These are phyloP conservation scores for Scleromitrula shiraiana DNA, from an alignment of 2,329 filamentous ascomycete species.

Conservation along the genomic window DNA sequence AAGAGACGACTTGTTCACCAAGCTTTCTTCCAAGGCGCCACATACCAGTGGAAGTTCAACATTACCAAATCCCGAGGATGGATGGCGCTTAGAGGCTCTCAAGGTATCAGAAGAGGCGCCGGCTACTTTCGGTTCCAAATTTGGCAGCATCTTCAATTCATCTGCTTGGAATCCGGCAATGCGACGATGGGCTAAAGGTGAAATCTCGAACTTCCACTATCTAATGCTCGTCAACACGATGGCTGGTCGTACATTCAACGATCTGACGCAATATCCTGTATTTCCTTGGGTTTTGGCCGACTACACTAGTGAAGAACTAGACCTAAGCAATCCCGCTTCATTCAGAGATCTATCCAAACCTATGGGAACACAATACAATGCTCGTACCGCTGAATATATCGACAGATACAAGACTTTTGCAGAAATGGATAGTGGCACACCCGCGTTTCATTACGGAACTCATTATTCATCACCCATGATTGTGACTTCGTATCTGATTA, in stretches of 20 bases:
- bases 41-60: constrained; percentile 65
- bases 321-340: constrained; percentile 72
- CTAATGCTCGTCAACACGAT: constrained; percentile 98
- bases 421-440: constrained; percentile 71
- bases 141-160: constrained; percentile 85
- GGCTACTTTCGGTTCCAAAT: constrained; percentile 70
- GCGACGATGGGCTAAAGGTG: constrained; percentile 82
- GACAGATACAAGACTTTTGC: constrained; percentile 81
- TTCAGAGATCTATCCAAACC: constrained; percentile 92
- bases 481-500: constrained; percentile 90
- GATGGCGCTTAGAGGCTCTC: constrained; percentile 84
- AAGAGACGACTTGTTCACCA: constrained; percentile 73
- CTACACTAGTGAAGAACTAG: constrained; percentile 88
- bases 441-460: constrained; percentile 94
- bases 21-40: constrained; percentile 70
- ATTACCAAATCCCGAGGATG: constrained; percentile 72
- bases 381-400: constrained; percentile 69
- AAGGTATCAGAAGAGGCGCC: constrained; percentile 54
- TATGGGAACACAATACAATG: constrained; percentile 82
- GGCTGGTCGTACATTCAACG: constrained; percentile 94
- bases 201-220: constrained; percentile 98
- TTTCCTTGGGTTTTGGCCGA: constrained; percentile 97
- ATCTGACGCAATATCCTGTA: constrained; percentile 94
- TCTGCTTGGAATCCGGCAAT: constrained; percentile 77
- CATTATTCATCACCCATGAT: constrained; percentile 99